These are phyloP conservation scores for Nephelium lappaceum DNA, from an alignment of 345 rosid genomes.

Conservation along the genomic window DNA sequence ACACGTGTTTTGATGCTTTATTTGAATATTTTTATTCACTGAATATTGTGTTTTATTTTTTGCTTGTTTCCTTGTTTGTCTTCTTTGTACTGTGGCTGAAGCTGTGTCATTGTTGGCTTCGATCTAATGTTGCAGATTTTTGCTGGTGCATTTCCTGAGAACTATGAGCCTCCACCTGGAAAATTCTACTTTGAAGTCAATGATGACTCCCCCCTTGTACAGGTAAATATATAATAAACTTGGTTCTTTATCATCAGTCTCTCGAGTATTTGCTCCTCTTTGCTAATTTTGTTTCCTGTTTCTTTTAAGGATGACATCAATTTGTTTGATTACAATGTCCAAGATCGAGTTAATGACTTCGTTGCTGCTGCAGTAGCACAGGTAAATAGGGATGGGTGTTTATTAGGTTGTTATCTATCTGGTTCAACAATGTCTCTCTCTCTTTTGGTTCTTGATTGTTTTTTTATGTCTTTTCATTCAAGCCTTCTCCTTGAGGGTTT, in stretches of 20 bases:
- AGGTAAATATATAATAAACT: slow-evolving; percentile 46
- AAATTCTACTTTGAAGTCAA: slow-evolving; percentile 94
- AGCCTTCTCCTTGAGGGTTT: not conserved
- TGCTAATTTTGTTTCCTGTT: slow-evolving; percentile 33
- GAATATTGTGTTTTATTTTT: not conserved
- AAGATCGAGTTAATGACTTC: slow-evolving; percentile 87
- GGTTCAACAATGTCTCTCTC: not conserved
- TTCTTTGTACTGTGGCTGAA: not conserved
- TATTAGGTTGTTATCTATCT: slow-evolving; percentile 1
- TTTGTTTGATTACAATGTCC: slow-evolving; percentile 94
- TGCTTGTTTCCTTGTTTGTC: not conserved
- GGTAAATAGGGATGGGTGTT: slow-evolving; percentile 42
- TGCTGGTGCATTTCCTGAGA: slow-evolving; percentile 90
- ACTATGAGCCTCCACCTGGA: slow-evolving; percentile 93
- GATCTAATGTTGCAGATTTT: slow-evolving; percentile 60
- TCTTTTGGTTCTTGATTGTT: slow-evolving; percentile 10
- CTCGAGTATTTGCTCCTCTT: slow-evolving; percentile 7
- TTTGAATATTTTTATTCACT: not conserved
- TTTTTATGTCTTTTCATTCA: not conserved
- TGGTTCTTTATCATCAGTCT: slow-evolving; percentile 10
- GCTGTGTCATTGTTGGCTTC: slow-evolving; percentile 20
- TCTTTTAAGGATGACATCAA: slow-evolving; percentile 67
- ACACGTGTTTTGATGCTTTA: not conserved
- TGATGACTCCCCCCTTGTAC: slow-evolving; percentile 73
- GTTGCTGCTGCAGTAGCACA: slow-evolving; percentile 92